These are phyloP conservation scores for Skeletonema grethae DNA, from an alignment of 108 stramenopile genomes.

Conservation along the genomic window DNA sequence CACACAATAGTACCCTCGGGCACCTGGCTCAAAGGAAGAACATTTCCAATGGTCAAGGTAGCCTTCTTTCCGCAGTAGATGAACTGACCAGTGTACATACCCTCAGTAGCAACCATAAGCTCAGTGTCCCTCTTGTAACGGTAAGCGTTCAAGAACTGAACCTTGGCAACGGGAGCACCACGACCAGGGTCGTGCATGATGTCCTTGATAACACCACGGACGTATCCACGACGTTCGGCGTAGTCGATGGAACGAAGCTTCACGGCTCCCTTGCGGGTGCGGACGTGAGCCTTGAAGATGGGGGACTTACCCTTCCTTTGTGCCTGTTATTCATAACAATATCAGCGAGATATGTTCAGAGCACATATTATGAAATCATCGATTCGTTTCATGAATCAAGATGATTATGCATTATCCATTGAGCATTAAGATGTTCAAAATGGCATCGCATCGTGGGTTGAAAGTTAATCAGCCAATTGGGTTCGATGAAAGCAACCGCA, in stretches of 20 bases:
- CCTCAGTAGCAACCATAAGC: slow-evolving; percentile 96
- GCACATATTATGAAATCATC: slow-evolving; percentile 8
- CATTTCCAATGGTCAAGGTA: slow-evolving; percentile 93
- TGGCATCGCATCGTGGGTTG: slow-evolving; percentile 47
- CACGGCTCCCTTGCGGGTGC: slow-evolving; percentile 97
- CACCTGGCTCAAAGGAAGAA: slow-evolving; percentile 90
- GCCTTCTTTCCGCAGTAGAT: slow-evolving; percentile 99
- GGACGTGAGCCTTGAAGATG: slow-evolving; percentile 96
- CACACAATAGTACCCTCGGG: slow-evolving; percentile 99
- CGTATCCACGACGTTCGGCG: slow-evolving; percentile 97
- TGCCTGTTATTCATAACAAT: slow-evolving; percentile 50
- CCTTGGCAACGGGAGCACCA: slow-evolving; percentile 97
- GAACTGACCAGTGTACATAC: slow-evolving; percentile 99
- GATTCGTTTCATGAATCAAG: slow-evolving; percentile 31
- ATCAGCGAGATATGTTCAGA: background rate
- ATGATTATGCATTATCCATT: slow-evolving; percentile 51
- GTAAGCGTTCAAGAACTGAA: slow-evolving; percentile 98
- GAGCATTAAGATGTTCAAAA: slow-evolving; percentile 25
- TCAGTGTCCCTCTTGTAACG: slow-evolving; percentile 95
- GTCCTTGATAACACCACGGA: slow-evolving; percentile 98
- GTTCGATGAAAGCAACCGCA: slow-evolving; percentile 1
- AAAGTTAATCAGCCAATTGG: background rate
- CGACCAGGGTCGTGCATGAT: slow-evolving; percentile 98
- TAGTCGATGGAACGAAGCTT: slow-evolving; percentile 97
- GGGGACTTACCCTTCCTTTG: slow-evolving; percentile 98